These are phyloP conservation scores for Astrocystis sublimbata DNA, from an alignment of 495 filamentous ascomycete genomes.

Conservation along the genomic window DNA sequence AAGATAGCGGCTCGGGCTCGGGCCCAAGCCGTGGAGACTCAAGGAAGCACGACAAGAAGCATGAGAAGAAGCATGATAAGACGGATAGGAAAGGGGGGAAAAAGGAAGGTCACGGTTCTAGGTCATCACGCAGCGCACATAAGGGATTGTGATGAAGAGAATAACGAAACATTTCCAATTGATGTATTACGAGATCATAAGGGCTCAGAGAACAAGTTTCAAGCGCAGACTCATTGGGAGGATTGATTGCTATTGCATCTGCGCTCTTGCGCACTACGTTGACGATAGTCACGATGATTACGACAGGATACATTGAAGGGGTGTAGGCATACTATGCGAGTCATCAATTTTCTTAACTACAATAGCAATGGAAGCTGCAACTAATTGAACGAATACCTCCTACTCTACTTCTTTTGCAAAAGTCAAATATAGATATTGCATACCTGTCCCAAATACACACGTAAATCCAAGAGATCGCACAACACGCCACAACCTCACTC, in stretches of 20 bases:
- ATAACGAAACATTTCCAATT: not conserved
- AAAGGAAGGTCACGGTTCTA: slow-evolving; percentile 6
- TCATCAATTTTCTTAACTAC: too few relatives aligned
- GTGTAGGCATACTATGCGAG: too few relatives aligned
- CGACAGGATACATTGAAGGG: too few relatives aligned
- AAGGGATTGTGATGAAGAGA: not conserved
- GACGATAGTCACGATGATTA: too few relatives aligned
- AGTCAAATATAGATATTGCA: not conserved
- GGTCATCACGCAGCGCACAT: not conserved
- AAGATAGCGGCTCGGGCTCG: not conserved
- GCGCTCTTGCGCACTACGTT: not conserved
- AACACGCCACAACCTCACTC: not conserved
- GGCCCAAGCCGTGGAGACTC: not conserved
- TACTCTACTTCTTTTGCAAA: not conserved
- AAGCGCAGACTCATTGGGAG: not conserved
- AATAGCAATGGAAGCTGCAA: not conserved
- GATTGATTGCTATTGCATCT: not conserved
- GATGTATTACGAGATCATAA: not conserved
- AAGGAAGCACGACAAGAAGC: slow-evolving; percentile 9
- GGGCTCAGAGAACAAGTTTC: not conserved
- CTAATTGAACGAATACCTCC: not conserved
- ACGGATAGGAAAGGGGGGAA: too few relatives aligned
- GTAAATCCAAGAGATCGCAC: too few relatives aligned
- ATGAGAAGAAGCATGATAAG: too few relatives aligned
- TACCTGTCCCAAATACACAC: not conserved